Conservation (phyloP, 805 yeast species). For the Metschnikowia orientalis region DNA sequence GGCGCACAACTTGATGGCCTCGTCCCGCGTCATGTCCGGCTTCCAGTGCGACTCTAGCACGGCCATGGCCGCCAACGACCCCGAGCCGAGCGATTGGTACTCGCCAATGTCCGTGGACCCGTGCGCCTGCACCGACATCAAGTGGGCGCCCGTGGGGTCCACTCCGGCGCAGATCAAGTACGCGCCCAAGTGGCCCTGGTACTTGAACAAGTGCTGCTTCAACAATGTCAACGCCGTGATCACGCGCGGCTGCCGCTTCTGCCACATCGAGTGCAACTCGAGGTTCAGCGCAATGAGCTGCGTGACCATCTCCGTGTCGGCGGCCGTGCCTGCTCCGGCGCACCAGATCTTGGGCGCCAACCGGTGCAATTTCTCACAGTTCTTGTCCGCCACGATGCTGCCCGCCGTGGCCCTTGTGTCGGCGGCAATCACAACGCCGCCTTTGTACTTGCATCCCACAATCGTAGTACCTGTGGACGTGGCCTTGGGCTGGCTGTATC, state of each 20-base stretch:
- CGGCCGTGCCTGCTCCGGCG: slow-evolving; percentile 99
- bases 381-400: slow-evolving; percentile 94
- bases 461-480: slow-evolving; percentile 99
- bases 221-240: slow-evolving; percentile 88
- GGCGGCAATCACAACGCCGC: slow-evolving; percentile 97
- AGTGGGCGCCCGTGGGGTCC: slow-evolving; percentile 93
- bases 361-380: slow-evolving; percentile 91
- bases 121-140: slow-evolving; percentile 93
- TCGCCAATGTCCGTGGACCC: slow-evolving; percentile 97
- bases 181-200: slow-evolving; percentile 97
- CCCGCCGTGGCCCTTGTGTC: slow-evolving; percentile 99
- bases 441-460: slow-evolving; percentile 89
- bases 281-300: slow-evolving; percentile 86
- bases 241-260: slow-evolving; percentile 86
- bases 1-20: slow-evolving; percentile 86
- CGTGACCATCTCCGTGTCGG: slow-evolving; percentile 97
- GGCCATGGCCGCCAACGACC: slow-evolving; percentile 98
- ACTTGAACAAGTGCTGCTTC: slow-evolving; percentile 92
- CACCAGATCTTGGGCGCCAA: slow-evolving; percentile 94
- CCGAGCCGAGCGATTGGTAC: slow-evolving; percentile 91
- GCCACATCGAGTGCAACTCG: slow-evolving; percentile 82
- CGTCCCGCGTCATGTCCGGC: slow-evolving; percentile 72
- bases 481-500: slow-evolving; percentile 76
- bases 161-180: slow-evolving; percentile 97
- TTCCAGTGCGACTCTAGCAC: slow-evolving; percentile 88